Evolutionary conservation across 805 yeast genomes (phyloP).

Genomic region (Hanseniaspora jakobsenii): DNA sequence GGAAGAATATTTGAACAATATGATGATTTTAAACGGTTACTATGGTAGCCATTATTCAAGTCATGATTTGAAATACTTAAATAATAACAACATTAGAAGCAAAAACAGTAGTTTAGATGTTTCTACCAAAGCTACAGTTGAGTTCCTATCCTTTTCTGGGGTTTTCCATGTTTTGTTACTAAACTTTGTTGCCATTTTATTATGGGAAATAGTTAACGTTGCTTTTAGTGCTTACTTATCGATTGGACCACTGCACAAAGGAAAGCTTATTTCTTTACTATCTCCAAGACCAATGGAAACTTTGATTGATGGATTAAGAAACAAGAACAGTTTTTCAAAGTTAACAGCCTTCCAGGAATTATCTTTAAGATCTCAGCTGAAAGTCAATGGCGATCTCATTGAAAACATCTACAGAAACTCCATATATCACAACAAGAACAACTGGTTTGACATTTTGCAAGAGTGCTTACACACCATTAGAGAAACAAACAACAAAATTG

Average conservation of each 20-base stretch:
- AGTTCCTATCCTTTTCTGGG: conserved; percentile 21
- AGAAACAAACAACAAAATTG: conserved; percentile 33
- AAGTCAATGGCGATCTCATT: conserved; percentile 37
- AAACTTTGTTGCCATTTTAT: conserved; percentile 20
- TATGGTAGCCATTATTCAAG: conserved; percentile 7
- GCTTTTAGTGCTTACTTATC: conserved; percentile 54
- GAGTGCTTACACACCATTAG: conserved; percentile 49
- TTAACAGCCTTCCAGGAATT: conserved; percentile 67
- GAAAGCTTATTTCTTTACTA: conserved; percentile 43
- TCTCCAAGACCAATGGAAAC: conserved; percentile 54
- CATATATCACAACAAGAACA: conserved; percentile 40
- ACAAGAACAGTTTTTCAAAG: conserved; percentile 38
- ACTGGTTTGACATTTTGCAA: conserved; percentile 49
- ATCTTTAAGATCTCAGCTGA: conserved; percentile 35
- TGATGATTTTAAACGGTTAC: conserved; percentile 7
- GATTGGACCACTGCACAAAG: conserved; percentile 60
- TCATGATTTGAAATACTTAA: conserved; percentile 32
- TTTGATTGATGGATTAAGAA: conserved; percentile 49
- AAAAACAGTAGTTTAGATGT: background rate
- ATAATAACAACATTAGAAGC: conserved; percentile 32
- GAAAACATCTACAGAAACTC: conserved; percentile 34
- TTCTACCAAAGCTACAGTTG: background rate
- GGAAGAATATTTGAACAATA: background rate
- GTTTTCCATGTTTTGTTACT: conserved; percentile 19
- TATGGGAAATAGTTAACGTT: conserved; percentile 47